Evolutionary conservation across 768 basidiomycete genomes (phyloP).

Genomic region (Trametes meyenii): DNA sequence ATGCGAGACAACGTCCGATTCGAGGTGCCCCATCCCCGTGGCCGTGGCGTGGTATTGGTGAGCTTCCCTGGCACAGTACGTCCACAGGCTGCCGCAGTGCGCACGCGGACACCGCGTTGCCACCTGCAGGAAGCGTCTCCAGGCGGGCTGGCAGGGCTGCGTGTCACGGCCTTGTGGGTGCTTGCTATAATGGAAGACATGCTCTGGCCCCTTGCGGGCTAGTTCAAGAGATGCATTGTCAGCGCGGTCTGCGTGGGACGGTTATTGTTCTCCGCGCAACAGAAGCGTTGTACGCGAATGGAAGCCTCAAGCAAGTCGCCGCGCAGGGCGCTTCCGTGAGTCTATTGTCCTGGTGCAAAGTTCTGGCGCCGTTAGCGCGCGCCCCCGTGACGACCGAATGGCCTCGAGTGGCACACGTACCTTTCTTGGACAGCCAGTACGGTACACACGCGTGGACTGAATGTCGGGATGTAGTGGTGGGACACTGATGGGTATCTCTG

Average conservation of each 20-base stretch:
- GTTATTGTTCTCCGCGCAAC: constrained; percentile 9
- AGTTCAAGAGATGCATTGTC: constrained; percentile 20
- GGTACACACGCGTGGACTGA: too few species aligned
- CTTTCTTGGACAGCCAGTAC: too few species aligned
- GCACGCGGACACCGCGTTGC: constrained; percentile 6
- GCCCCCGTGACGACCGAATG: not conserved
- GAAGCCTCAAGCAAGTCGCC: constrained; percentile 12
- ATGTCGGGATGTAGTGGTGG: not conserved
- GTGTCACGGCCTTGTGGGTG: constrained; percentile 6
- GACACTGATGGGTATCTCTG: not conserved
- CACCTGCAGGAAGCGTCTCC: not conserved
- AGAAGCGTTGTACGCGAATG: constrained; percentile 8
- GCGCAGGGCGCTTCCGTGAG: not conserved
- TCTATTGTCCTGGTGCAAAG: constrained; percentile 14
- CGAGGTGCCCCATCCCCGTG: not conserved
- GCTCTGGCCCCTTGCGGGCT: constrained; percentile 13
- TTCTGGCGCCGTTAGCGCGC: not conserved
- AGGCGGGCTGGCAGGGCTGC: not conserved
- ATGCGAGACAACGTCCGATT: not conserved
- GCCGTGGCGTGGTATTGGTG: too few species aligned
- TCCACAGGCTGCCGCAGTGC: not conserved
- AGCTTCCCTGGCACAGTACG: not conserved
- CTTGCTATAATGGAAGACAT: constrained; percentile 4
- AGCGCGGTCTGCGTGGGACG: constrained; percentile 10
- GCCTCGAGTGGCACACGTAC: not conserved